Evolutionary conservation across 345 rosid genomes (phyloP), one percentile per base, ranked within the genome.

Genomic region (Physaria fendleri): DNA sequence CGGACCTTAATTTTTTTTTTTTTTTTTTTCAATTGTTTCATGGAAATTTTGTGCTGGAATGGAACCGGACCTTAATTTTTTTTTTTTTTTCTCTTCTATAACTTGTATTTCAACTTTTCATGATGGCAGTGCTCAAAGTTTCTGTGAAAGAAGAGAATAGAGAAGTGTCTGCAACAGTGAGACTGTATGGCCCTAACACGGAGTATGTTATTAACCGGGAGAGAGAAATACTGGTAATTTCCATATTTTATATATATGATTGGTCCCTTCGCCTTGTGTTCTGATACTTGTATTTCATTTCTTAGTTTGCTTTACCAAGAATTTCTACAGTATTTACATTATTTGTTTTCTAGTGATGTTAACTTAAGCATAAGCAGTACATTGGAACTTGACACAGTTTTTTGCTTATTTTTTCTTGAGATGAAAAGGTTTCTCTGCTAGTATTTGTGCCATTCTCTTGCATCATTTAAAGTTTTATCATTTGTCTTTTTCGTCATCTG

Each of bases 101-200:
- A 39, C 5, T 15, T 2, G 47, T 23, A 23, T 47, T 40, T 56
- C 13, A 15, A 28, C 38, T 3, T 43, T 46, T 7, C 61, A 21
- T 64, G 62, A 34, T 18, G 73, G 70, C 76, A 93, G 97, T 93
- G 76, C 66, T 89, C 41, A 93, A 89, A 85, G 95, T 87, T 43
- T 73, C 92, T 7, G 88, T 82, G 69, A 79, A 78, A 79, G 89
- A 87, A 68, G 82, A 76, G n/a, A 65, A 75, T 57, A 73, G 74
- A 25, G 55, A 76, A 44, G 78, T 70, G 35, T 53, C 80, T 17
- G 72, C 89, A 15, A 87, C 97, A 0, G 95, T 93, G 33, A 76
- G 99, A 71, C 72, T 93, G 9, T 89, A 81, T 48, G 97, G 99
- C n/a, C 95, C 99, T 28, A 87, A 85, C 75, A 93, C 99, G 0